Percentiles rank a stretch among this genome's conserved stretches.
Evolutionary conservation across 1,284 basidiomycete species (phyloP).

Genomic region (Xanthoconium separans): DNA sequence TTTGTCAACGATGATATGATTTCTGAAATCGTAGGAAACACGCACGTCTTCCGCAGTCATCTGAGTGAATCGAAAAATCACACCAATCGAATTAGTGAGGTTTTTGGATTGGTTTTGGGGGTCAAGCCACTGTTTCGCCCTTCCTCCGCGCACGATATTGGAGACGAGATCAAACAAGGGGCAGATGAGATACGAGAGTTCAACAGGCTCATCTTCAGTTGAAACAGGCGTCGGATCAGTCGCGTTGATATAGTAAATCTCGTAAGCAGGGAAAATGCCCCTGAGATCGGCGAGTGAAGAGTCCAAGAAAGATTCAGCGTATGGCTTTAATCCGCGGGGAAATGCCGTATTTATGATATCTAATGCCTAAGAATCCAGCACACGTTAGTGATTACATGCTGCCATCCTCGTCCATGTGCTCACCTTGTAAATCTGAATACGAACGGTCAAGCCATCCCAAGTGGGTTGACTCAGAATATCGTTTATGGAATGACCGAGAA

Average conservation of each 20-base stretch:
- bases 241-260: conserved; percentile 65
- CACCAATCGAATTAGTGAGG: conserved; percentile 54
- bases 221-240: conserved; percentile 55
- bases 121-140: conserved; percentile 62
- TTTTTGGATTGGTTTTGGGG: conserved; percentile 37
- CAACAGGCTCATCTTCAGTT: conserved; percentile 77
- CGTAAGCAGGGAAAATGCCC: conserved; percentile 64
- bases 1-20: conserved; percentile 1
- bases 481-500: conserved; percentile 63
- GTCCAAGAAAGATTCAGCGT: conserved; percentile 61
- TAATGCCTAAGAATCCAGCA: conserved; percentile 53
- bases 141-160: conserved; percentile 58
- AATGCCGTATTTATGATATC: conserved; percentile 77
- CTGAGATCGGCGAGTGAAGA: conserved; percentile 67
- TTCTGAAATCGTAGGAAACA: conserved; percentile 12
- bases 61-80: conserved; percentile 75
- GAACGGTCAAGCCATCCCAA: conserved; percentile 79
- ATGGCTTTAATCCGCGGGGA: conserved; percentile 61
- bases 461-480: conserved; percentile 58
- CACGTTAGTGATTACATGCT: background rate
- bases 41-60: conserved; percentile 88
- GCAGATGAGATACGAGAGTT: conserved; percentile 73
- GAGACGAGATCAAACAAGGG: conserved; percentile 82
- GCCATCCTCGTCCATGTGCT: conserved; percentile 13
- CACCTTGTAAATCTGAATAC: conserved; percentile 81